These are phyloP conservation scores for Plasmopara viticola DNA, from an alignment of 352 stramenopile species.

Conservation along the genomic window DNA sequence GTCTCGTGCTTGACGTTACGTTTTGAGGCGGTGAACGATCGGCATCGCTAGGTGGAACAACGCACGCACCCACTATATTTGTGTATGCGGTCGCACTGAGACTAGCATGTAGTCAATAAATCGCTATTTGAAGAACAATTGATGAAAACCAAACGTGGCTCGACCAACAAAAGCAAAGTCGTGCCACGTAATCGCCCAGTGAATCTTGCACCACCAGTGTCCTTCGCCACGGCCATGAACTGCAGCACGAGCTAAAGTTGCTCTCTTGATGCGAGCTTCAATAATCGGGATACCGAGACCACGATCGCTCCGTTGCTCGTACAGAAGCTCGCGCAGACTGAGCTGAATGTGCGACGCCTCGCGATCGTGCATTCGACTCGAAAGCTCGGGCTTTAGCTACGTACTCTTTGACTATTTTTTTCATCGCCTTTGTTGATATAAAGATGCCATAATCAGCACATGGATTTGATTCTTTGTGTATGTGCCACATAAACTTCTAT, in stretches of 20 bases:
- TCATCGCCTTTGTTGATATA: too few species aligned
- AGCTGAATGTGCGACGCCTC: background rate
- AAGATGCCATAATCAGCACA: too few species aligned
- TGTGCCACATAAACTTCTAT: too few species aligned
- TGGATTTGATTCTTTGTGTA: too few species aligned
- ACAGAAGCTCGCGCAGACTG: background rate
- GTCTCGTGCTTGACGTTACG: background rate
- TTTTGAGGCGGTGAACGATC: background rate
- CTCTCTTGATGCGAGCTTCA: background rate
- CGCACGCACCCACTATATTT: background rate
- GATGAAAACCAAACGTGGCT: background rate
- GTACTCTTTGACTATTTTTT: too few species aligned
- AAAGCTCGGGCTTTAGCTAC: too few species aligned
- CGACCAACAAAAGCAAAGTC: background rate
- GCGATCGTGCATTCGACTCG: background rate
- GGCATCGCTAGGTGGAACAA: background rate
- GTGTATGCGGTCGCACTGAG: background rate
- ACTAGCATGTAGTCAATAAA: background rate
- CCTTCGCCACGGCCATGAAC: background rate
- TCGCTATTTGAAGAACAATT: background rate
- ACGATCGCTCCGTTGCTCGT: background rate
- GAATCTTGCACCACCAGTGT: background rate
- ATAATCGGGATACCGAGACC: background rate
- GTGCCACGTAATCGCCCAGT: background rate
- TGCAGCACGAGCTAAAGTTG: background rate